phyloP scores from a whole-genome alignment of 371 early-diverging fungal species.

The Syncephalastrum sp. region DNA sequence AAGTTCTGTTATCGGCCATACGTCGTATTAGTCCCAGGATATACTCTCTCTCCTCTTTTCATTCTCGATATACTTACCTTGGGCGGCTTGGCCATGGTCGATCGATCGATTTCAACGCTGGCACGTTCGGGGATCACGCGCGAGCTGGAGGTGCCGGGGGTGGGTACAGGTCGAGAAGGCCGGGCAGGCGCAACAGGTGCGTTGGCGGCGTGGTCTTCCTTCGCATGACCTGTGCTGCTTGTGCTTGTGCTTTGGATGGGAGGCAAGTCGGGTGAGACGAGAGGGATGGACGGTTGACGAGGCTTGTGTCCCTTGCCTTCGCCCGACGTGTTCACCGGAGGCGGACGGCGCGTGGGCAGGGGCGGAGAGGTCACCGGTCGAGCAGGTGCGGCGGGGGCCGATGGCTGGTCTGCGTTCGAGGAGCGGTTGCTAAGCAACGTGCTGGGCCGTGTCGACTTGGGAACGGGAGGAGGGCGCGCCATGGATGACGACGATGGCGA shows the following conservation, averaged over 20 bases:
- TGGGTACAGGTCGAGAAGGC: constrained; percentile 37
- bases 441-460: constrained; percentile 43
- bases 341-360: constrained; percentile 22
- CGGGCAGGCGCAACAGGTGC: constrained; percentile 20
- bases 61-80: constrained; percentile 16
- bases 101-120: constrained; percentile 3
- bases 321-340: constrained; percentile 7
- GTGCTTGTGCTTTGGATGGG: constrained; percentile 20
- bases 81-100: constrained; percentile 38
- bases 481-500: constrained; percentile 13
- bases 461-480: constrained; percentile 45
- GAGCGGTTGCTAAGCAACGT: constrained; percentile 30
- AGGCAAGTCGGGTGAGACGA: constrained; percentile 46
- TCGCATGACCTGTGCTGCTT: neutral
- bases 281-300: constrained; percentile 34
- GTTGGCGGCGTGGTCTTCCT: constrained; percentile 5
- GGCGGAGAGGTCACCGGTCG: constrained; percentile 36
- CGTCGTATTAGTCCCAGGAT: constrained; percentile 4
- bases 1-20: constrained; percentile 2
- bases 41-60: neutral
- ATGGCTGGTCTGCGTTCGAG: constrained; percentile 3
- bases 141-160: constrained; percentile 23
- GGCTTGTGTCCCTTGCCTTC: constrained; percentile 11
- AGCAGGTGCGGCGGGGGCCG: constrained; percentile 24
- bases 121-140: constrained; percentile 6